A percentile compares a stretch with the other conserved stretches of the same genome.
Evolutionary conservation across 306 rosid genomes (phyloP).

Genomic region (Lablab purpureus): DNA sequence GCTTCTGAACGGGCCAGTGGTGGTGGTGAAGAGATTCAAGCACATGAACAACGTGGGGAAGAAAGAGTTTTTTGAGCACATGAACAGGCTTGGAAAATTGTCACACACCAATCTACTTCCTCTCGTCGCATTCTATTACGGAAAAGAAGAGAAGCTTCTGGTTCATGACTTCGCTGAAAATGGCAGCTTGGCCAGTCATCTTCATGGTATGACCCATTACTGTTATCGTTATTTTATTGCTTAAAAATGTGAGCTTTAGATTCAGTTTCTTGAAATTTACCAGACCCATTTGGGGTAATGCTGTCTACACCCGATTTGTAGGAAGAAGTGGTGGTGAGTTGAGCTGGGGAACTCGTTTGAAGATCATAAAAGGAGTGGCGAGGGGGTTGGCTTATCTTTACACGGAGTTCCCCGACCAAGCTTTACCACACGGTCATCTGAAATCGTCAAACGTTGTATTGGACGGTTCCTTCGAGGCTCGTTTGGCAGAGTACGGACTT

Average conservation of each 20-base stretch:
- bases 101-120: constrained; percentile 70
- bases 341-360: constrained; percentile 77
- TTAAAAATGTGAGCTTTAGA: too few relatives aligned
- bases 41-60: constrained; percentile 67
- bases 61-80: constrained; percentile 69
- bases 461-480: constrained; percentile 53
- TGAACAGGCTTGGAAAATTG: constrained; percentile 72
- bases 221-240: neutral
- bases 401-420: constrained; percentile 56
- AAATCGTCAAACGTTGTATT: constrained; percentile 87
- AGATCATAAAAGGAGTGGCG: constrained; percentile 80
- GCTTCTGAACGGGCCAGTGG: constrained; percentile 60
- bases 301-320: constrained; percentile 33
- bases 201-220: constrained; percentile 55
- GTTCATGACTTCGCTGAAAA: constrained; percentile 59
- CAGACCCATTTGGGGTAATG: neutral
- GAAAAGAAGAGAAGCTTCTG: constrained; percentile 72
- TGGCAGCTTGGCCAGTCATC: constrained; percentile 79
- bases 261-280: too few relatives aligned
- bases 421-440: constrained; percentile 78
- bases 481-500: constrained; percentile 70
- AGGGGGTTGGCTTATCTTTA: constrained; percentile 68
- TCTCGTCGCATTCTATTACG: constrained; percentile 65
- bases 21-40: constrained; percentile 89
- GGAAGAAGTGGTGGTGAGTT: constrained; percentile 55